Conservation (phyloP, 495 filamentous ascomycete genomes). For the Penicillium cosmopolitanum region DNA sequence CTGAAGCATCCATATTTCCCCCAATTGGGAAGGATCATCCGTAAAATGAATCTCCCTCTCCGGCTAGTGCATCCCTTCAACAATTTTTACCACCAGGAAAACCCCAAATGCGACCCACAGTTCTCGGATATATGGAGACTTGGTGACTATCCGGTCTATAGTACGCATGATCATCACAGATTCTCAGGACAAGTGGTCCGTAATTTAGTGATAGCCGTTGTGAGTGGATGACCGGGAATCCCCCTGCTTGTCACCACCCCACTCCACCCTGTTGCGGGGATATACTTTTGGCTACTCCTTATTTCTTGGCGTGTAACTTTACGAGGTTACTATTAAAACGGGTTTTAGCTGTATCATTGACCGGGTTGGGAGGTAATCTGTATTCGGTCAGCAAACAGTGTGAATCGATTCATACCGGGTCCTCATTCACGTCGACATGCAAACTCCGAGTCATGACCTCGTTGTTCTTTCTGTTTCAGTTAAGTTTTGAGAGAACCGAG, state of each 20-base stretch:
- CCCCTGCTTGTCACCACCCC: conserved; percentile 12
- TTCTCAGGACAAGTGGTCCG: not conserved
- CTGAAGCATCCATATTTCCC: not conserved
- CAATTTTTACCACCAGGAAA: conserved; percentile 4
- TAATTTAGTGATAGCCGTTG: not conserved
- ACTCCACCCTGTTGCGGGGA: conserved; percentile 8
- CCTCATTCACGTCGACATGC: too few relatives aligned
- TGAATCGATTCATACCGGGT: too few relatives aligned
- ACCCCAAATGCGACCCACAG: conserved; percentile 12
- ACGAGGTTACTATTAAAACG: too few relatives aligned
- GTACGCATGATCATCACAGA: not conserved
- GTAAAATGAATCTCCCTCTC: not conserved
- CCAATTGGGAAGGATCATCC: not conserved
- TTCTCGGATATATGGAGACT: conserved; percentile 1
- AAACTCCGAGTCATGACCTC: too few relatives aligned
- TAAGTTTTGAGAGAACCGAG: not conserved
- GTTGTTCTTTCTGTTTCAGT: too few relatives aligned
- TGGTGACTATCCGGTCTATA: not conserved
- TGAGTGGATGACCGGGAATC: conserved; percentile 15
- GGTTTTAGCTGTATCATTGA: too few relatives aligned
- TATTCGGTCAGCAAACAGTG: too few relatives aligned
- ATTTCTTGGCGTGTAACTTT: not conserved
- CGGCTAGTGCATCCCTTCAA: not conserved
- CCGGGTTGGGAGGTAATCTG: too few relatives aligned
- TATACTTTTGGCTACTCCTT: not conserved